Base-by-base conservation (phyloP, 2,329 filamentous ascomycete species). In the Aureobasidium leucospermi region DNA sequence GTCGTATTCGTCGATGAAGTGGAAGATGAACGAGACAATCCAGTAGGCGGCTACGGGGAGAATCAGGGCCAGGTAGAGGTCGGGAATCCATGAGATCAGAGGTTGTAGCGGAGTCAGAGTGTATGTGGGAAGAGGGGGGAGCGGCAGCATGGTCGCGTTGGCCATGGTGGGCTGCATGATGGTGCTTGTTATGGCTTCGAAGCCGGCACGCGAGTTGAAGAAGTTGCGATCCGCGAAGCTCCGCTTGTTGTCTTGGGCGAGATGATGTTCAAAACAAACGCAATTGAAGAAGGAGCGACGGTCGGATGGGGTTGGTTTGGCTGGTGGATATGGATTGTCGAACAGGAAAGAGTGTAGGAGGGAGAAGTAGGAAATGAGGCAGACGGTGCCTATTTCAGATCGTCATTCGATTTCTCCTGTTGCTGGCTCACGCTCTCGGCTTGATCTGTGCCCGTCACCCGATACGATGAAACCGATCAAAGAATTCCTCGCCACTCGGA, bases 21-120 rank as follows among this genome's bases (percentile, higher is more conserved):
- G 93, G 78, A 96, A 99, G 71, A 93, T 76, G 71, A 89, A 75
- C 19, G 93, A 97, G 34, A 95, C 76, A 23, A 78, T 75, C 94
- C 94, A 99, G 81, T 99, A 99, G 60, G 87, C 88, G 67, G 90
- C 71, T 62, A 96, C 82, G 32, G 92, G 92, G 13, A 88, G 77
- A 48, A 92, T 73, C 61, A 95, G 79, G 47, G 88, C 84, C 31
- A 96, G 78, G 74, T 88, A 85, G 69, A 88, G 87, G 76, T 99
- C 94, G 61, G 91, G 85, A 16, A 96, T 81, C 74, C 86, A 88
- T 43, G 89, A 78, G 61, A 96, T 73, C 59, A 96, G 79, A 60
- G 90, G 84, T 63, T 85, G 81, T 47, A 87, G 84, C 8, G 85
- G 85, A 64, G 79, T 79, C 60, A 94, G 78, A 28, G 84, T 85